These are phyloP conservation scores for Xylariaceae sp. DNA, from an alignment of 2,329 filamentous ascomycete genomes.

Conservation along the genomic window DNA sequence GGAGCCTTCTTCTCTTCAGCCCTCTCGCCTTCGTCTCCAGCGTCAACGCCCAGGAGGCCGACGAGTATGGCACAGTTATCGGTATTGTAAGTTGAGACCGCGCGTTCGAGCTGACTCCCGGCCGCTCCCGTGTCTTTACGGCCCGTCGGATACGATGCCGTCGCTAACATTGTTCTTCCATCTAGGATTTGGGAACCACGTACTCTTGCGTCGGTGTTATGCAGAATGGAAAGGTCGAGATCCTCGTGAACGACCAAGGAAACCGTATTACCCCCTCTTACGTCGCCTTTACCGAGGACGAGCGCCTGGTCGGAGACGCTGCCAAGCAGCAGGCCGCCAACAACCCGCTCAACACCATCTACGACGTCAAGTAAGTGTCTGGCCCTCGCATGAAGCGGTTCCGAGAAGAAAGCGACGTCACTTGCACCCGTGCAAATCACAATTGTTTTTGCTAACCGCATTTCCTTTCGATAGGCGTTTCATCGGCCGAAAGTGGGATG, in stretches of 20 bases:
- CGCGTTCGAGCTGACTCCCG: background rate
- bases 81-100: constrained; percentile 63
- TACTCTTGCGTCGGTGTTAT: constrained; percentile 90
- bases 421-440: background rate
- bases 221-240: constrained; percentile 92
- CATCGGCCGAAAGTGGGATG: constrained; percentile 76
- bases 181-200: constrained; percentile 77
- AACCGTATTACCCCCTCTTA: constrained; percentile 95
- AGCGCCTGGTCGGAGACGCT: constrained; percentile 93
- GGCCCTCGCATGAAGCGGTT: background rate
- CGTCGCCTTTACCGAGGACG: constrained; percentile 94
- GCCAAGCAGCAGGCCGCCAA: constrained; percentile 90
- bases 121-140: background rate
- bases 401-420: background rate
- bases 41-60: constrained; percentile 62
- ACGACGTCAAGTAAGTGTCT: constrained; percentile 70
- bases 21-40: constrained; percentile 80
- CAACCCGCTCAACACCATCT: constrained; percentile 73
- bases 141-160: background rate
- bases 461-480: constrained; percentile 55
- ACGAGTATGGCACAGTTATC: constrained; percentile 80
- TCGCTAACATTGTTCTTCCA: constrained; percentile 7
- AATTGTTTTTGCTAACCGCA: constrained; percentile 25
- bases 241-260: constrained; percentile 93
- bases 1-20: constrained; percentile 83